Base-by-base conservation (phyloP, 2,329 filamentous ascomycete species). In the Drechslerella stenobrocha region DNA sequence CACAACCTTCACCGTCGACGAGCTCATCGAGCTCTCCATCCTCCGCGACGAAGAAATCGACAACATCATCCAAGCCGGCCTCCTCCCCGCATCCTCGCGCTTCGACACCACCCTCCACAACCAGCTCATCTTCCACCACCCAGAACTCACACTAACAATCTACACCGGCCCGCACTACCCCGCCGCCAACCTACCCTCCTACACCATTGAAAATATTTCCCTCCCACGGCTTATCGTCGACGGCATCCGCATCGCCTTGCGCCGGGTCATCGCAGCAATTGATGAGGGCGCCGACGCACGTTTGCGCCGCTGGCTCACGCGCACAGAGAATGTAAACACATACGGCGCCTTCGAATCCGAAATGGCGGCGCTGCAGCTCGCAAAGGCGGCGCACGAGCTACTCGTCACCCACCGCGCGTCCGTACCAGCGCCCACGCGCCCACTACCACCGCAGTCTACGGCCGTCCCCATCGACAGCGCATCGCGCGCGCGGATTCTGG, bases 101-200 rank as follows among this genome's bases (percentile, higher is more conserved):
- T 71, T 71, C 32, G 67, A 70, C 32, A 52, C 53, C 40, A 47
- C 58, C 7, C 67, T 67, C 23, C 63, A 52, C 30, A 55, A 60
- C 18, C 18, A 28, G 4, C 48, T 72, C 4, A 45, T 58, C 2
- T 70, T 73, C 30, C 22, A 30, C 20, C 64, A 71, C 42, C 61
- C 57, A 4, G 71, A 73, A 18, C 23, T 72, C 8, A 56, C 55
- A 4, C 42, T 73, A 24, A 70, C 59, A 4, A 28, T 73, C 23
- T 30, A 48, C n/a, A 72, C 71, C 7, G 71, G 71, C 26, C 42
- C 55, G 3, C 32, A 46, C 7, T 72, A 73, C 44, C 71, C 70
- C 24, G 70, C 70, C 24, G 70, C 61, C 4, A 52, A 67, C 9
- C 70, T 59, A 8, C 65, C 70, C 8, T 69, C 52, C 4, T 66